A percentile compares a stretch with the other conserved stretches of the same genome.
These are phyloP conservation scores for Royoungia palumana DNA, from an alignment of 768 basidiomycete species.

Conservation along the genomic window DNA sequence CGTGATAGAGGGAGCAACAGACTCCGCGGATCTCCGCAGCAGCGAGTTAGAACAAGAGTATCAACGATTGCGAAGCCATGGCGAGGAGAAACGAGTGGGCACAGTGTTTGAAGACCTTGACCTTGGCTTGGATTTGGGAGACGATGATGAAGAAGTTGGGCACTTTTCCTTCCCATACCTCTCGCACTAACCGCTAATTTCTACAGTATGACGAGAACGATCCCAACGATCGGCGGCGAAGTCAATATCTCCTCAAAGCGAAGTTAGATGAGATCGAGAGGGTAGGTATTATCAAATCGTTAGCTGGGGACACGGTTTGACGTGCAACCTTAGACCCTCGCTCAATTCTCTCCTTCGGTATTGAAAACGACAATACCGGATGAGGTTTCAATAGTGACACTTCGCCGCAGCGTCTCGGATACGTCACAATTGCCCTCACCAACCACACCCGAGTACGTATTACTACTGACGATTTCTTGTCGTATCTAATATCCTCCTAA, in stretches of 20 bases:
- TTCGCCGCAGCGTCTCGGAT: conserved; percentile 17
- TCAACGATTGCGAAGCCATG: conserved; percentile 29
- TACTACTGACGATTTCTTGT: conserved; percentile 4
- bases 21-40: conserved; percentile 6
- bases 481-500: conserved; percentile 7
- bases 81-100: conserved; percentile 45
- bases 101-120: conserved; percentile 46
- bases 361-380: conserved; percentile 23
- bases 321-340: conserved; percentile 46
- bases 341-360: conserved; percentile 59
- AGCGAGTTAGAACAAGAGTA: conserved; percentile 30
- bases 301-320: conserved; percentile 6
- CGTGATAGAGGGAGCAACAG: conserved; percentile 25
- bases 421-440: conserved; percentile 11
- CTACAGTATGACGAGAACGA: conserved; percentile 65
- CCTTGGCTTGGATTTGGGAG: conserved; percentile 39
- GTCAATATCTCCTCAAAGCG: conserved; percentile 71
- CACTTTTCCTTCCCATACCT: conserved; percentile 6
- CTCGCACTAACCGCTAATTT: conserved; percentile 13
- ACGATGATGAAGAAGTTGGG: conserved; percentile 44
- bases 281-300: conserved; percentile 35
- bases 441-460: conserved; percentile 20
- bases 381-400: conserved; percentile 20
- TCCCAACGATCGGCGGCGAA: conserved; percentile 69
- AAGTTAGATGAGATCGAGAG: conserved; percentile 79